phyloP scores from a whole-genome alignment of 208 protist genomes.

The Leishmania gerbilli region DNA sequence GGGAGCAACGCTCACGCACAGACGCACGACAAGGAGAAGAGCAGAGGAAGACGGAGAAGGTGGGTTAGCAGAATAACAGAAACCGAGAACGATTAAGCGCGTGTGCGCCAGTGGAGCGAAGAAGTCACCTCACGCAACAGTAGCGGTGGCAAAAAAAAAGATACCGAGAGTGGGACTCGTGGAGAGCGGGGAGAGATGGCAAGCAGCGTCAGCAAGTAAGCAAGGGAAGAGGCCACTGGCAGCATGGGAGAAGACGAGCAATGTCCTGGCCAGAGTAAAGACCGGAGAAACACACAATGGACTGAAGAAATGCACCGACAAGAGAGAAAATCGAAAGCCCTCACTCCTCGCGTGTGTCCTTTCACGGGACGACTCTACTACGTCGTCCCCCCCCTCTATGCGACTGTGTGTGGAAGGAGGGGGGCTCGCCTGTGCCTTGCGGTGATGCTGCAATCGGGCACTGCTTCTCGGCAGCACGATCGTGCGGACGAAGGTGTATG shows the following conservation, averaged over 20 bases:
- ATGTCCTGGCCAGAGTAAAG: neutral
- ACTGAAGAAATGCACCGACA: neutral
- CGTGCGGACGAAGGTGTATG: neutral
- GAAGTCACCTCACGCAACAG: neutral
- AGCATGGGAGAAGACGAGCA: neutral
- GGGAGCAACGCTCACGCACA: neutral
- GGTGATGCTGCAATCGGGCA: neutral
- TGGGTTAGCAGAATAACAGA: neutral
- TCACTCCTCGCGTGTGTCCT: too few species aligned
- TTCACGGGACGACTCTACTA: neutral
- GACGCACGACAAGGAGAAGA: neutral
- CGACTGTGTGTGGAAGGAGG: too few species aligned
- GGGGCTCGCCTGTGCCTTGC: neutral
- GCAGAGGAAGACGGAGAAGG: neutral
- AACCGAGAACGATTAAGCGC: neutral
- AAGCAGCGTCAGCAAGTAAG: conserved; percentile 9
- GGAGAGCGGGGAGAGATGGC: neutral
- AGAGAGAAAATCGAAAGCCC: neutral
- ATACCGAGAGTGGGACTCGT: neutral
- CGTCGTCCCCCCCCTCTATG: neutral
- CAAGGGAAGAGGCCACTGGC: neutral
- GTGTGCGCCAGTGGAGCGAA: neutral
- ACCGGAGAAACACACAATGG: neutral
- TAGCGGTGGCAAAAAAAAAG: neutral
- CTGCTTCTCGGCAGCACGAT: neutral